Conservation (phyloP, 75 land plant genomes). For the Picea glauca region DNA sequence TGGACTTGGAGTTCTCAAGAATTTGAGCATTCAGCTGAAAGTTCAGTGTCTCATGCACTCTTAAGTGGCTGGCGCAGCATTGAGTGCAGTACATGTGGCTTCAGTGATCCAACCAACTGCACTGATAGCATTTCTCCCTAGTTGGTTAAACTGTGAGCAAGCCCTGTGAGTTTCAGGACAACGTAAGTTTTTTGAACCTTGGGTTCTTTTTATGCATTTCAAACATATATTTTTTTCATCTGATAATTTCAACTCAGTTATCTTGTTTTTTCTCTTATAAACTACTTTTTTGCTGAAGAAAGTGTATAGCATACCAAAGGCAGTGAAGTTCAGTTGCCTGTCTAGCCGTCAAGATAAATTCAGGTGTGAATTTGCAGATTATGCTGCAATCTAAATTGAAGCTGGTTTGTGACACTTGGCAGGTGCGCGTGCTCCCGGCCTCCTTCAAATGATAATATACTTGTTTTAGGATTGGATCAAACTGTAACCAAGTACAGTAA, state of each 20-base stretch:
- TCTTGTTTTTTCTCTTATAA: not conserved
- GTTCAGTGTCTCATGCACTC: not conserved
- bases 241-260: not conserved
- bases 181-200: conserved; percentile 3
- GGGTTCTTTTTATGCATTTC: not conserved
- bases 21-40: not conserved
- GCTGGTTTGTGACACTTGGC: not conserved
- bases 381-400: not conserved
- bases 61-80: not conserved
- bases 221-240: not conserved
- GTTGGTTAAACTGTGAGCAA: not conserved
- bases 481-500: not conserved
- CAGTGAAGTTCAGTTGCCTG: not conserved
- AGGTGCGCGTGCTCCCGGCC: not conserved
- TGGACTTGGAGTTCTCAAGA: not conserved
- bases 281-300: not conserved
- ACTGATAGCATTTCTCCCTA: not conserved
- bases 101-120: not conserved
- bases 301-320: not conserved
- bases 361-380: not conserved
- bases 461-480: not conserved
- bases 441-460: not conserved
- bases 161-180: not conserved
- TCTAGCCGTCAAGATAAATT: not conserved
- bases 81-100: not conserved